Base-by-base conservation (phyloP, 106 monocot genomes). In the Apostasia shenzhenica region DNA sequence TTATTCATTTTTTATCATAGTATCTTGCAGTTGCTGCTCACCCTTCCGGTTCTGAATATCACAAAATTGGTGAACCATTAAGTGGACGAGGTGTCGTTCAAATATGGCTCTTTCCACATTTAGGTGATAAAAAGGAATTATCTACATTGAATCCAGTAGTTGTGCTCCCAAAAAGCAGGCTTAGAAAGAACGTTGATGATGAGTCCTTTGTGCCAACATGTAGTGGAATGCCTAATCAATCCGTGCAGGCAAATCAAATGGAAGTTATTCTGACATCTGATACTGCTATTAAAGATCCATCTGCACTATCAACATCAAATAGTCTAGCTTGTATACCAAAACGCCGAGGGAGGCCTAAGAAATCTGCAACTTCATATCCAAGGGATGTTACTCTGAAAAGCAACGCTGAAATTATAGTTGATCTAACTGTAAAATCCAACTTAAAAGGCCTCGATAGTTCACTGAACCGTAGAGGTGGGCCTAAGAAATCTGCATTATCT, bases 21-120 rank as follows among this genome's bases (percentile, higher is more conserved):
- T 89, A 88, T 79, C 88, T 95, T 77, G 91, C 95, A 39, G 82
- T 95, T 75, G 54, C 91, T 82, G 91, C 86, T 62, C 95, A 95
- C 57, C 89, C 95, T 72, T 80, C 82, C 70, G 86, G 78, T 67
- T 86, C 91, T 40, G 67, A 78, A 69, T 86, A 95, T 82, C 95
- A 95, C 71, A 84, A 89, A 60, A 78, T 95, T 59, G 95, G 95
- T 55, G 48, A 61, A 38, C 81, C 79, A 50, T 83, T 89, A 70
- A 70, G 47, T 42, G 95, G 91, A 75, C 82, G 91, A 79, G 91
- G 95, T 50, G 63, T 84, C 47, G 78, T 95, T 77, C 95, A 95
- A 68, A 92, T 95, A 46, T 95, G 95, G 95, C 86, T 88, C 70
- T 67, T 95, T 38, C n/a, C 81, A 72, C 80, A 54, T 76, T 46